Evolutionary conservation across 176 grass and related monocot genomes (phyloP).

Genomic region (Ensete ventricosum): DNA sequence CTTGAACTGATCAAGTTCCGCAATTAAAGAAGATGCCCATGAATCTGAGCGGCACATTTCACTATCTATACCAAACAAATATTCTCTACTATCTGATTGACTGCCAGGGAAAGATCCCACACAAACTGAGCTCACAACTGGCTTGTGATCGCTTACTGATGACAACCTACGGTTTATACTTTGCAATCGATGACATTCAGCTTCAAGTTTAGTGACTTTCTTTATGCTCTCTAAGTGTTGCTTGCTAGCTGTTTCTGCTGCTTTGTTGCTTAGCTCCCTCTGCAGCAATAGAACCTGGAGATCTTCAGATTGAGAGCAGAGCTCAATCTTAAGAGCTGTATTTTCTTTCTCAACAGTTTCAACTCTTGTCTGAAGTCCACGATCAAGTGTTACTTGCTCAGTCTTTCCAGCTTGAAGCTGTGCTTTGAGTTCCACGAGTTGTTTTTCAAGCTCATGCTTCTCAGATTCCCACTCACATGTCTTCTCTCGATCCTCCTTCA

Average conservation of each 20-base stretch:
- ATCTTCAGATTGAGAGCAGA: conserved; percentile 38
- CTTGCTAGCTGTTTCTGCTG: conserved; percentile 86
- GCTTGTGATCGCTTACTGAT: conserved; percentile 35
- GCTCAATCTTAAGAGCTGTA: conserved; percentile 44
- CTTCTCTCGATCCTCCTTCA: conserved; percentile 88
- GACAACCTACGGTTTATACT: conserved; percentile 38
- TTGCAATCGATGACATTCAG: conserved; percentile 85
- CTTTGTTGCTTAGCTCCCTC: conserved; percentile 81
- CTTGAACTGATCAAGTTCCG: conserved; percentile 69
- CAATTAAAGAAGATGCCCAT: conserved; percentile 64
- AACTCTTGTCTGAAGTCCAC: conserved; percentile 46
- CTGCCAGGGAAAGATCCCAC: conserved; percentile 66
- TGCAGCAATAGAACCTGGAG: conserved; percentile 53
- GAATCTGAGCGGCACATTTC: conserved; percentile 69
- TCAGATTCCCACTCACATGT: conserved; percentile 36
- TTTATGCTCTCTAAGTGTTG: conserved; percentile 73
- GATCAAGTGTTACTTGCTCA: conserved; percentile 26
- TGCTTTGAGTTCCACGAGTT: conserved; percentile 37
- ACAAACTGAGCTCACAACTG: conserved; percentile 26
- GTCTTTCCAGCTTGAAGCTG: conserved; percentile 43
- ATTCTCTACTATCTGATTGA: conserved; percentile 67
- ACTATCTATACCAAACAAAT: conserved; percentile 45
- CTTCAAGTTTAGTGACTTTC: conserved; percentile 89
- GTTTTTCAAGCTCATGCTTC: conserved; percentile 46
- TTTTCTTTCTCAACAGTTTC: conserved; percentile 48